Conservation (phyloP, 805 yeast species). For the Candida lessepsii region DNA sequence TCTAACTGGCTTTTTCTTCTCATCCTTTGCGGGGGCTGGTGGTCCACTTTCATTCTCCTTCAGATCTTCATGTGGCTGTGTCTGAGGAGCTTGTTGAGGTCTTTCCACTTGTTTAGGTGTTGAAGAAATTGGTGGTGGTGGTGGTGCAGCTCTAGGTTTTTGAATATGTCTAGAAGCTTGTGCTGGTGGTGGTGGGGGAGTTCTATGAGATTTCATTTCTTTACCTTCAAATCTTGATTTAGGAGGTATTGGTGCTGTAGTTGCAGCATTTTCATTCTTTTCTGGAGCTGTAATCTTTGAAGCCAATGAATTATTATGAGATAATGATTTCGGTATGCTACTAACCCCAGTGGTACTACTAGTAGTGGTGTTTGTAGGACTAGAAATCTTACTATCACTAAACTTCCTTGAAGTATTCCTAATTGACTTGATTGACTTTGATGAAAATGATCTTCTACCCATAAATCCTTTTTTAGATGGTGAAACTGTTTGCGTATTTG, state of each 20-base stretch:
- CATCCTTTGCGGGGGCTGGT: slow-evolving; percentile 15
- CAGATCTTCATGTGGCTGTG: too few relatives aligned
- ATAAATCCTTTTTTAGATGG: slow-evolving; percentile 18
- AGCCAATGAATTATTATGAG: slow-evolving; percentile 39
- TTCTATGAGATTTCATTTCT: slow-evolving; percentile 35
- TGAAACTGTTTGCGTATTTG: slow-evolving; percentile 5
- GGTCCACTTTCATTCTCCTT: slow-evolving; percentile 12
- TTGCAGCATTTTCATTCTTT: slow-evolving; percentile 23
- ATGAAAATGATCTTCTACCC: slow-evolving; percentile 38
- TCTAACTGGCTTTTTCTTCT: slow-evolving; percentile 38
- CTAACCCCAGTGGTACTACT: slow-evolving; percentile 2
- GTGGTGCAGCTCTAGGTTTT: slow-evolving; percentile 12
- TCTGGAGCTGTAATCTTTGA: slow-evolving; percentile 21
- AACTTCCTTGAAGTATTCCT: slow-evolving; percentile 24
- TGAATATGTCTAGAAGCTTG: slow-evolving; percentile 10
- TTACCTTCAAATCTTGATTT: slow-evolving; percentile 26
- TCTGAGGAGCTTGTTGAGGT: too few relatives aligned
- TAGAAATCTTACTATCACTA: slow-evolving; percentile 15
- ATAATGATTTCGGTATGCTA: slow-evolving; percentile 39
- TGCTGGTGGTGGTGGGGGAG: slow-evolving; percentile 46
- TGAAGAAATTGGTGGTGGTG: slow-evolving; percentile 9
- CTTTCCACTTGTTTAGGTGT: slow-evolving; percentile 13
- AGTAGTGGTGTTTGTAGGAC: slow-evolving; percentile 11
- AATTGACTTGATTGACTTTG: slow-evolving; percentile 36
- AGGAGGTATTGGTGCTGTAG: slow-evolving; percentile 39